Evolutionary conservation across 2,329 filamentous ascomycete genomes (phyloP), one percentile per base, ranked within the genome.

Genomic region (Dactylellina leptospora): DNA sequence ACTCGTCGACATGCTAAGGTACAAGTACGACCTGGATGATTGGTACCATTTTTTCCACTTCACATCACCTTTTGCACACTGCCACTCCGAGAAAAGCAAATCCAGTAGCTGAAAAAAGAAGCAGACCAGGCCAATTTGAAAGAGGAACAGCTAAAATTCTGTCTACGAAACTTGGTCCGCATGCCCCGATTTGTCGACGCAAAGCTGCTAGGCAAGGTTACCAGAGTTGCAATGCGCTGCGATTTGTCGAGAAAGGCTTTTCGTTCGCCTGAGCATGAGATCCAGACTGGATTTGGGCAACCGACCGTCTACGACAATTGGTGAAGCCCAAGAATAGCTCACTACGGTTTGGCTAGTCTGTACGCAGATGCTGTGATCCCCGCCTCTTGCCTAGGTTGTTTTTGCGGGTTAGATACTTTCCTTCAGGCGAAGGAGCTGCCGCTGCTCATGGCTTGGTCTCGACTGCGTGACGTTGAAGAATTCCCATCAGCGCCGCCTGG

Each of bases 91-190:
- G 36, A 63, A 71, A 71, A 71, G 66, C 66, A 71, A 71, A 42
- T 47, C 23, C 16, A 11, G 58, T 63, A 71, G 66, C 66, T 71
- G 66, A 71, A 71, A 71, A 71, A 71, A 71, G 66, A 56, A 71
- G 66, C 66, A 71, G 42, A 36, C 64, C 51, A 71, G 28, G 38
- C 64, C 51, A 71, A 63, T 63, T 63, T 62, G 51, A 71, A 59
- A 63, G 42, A 55, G 66, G 66, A 71, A 71, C 58, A 71, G 66
- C 66, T 63, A 62, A 71, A 71, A 71, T 53, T 63, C 56, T 59
- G 51, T 62, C 55, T 38, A 48, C 55, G 30, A 42, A 58, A 61
- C 51, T 63, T 58, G 58, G 27, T 71, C 66, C 66, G 66, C 66
- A 54, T 63, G 66, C 66, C 66, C 66, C 66, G 66, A 71, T 71